phyloP scores from a whole-genome alignment of 306 rosid species.

The Benincasa hispida region DNA sequence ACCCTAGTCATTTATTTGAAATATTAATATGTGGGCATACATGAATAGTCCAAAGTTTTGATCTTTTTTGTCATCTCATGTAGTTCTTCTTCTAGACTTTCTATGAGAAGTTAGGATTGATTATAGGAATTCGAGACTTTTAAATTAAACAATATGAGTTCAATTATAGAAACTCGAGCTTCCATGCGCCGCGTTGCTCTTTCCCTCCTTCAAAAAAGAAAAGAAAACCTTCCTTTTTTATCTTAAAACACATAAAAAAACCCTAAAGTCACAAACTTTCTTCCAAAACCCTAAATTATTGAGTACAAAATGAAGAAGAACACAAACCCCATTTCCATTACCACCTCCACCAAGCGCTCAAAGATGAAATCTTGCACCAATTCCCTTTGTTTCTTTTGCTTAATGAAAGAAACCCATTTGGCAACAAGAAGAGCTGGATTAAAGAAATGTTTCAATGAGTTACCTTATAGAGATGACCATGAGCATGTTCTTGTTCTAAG shows the following conservation, averaged over 20 bases:
- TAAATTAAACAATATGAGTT: constrained; percentile 12
- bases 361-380: constrained; percentile 9
- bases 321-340: constrained; percentile 3
- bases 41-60: neutral
- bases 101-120: neutral
- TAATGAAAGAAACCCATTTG: constrained; percentile 37
- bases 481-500: constrained; percentile 43
- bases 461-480: constrained; percentile 30
- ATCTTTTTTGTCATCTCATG: neutral
- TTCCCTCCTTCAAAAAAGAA: neutral
- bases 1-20: neutral
- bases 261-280: neutral
- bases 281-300: neutral
- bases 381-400: constrained; percentile 60
- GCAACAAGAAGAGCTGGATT: constrained; percentile 24
- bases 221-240: neutral
- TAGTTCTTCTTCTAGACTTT: neutral
- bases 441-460: constrained; percentile 27
- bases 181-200: constrained; percentile 19
- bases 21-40: neutral
- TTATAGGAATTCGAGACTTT: neutral
- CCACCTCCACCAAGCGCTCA: neutral
- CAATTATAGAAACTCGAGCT: constrained; percentile 3
- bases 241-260: neutral
- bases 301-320: neutral